phyloP scores from a whole-genome alignment of 2,329 filamentous ascomycete genomes.

The Fusarium guadeloupense region DNA sequence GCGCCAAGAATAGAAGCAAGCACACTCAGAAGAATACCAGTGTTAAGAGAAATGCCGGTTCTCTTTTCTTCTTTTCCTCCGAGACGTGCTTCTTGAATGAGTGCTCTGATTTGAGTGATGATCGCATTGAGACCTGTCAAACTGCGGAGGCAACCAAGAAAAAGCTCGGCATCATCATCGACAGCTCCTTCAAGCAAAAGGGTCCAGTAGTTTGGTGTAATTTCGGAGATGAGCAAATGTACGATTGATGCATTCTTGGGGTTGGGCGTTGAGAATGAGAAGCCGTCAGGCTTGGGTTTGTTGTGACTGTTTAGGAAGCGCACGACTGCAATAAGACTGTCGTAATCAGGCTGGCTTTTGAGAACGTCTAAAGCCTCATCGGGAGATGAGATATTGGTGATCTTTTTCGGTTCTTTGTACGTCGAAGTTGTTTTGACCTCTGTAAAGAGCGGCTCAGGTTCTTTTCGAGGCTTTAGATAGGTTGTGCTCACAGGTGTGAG shows the following conservation, averaged over 20 bases:
- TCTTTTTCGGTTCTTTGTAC: not conserved
- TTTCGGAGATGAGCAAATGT: conserved; percentile 76
- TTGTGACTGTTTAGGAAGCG: conserved; percentile 56
- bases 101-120: conserved; percentile 71
- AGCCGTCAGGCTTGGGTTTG: conserved; percentile 24
- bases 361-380: conserved; percentile 68
- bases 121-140: conserved; percentile 82
- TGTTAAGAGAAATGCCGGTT: conserved; percentile 55
- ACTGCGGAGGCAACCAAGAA: conserved; percentile 75
- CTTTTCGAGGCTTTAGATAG: conserved; percentile 53
- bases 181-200: conserved; percentile 61
- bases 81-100: conserved; percentile 62
- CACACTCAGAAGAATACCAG: conserved; percentile 56
- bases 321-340: conserved; percentile 62
- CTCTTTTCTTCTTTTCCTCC: conserved; percentile 51
- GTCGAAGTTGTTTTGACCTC: conserved; percentile 45
- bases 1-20: conserved; percentile 54
- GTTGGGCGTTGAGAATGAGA: conserved; percentile 57
- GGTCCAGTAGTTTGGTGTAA: conserved; percentile 84
- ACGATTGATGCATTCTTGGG: conserved; percentile 79
- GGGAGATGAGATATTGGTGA: conserved; percentile 41
- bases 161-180: conserved; percentile 48
- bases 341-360: conserved; percentile 69
- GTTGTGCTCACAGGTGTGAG: conserved; percentile 64
- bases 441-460: conserved; percentile 51